Percentiles rank a stretch among this genome's conserved stretches.
Conservation (phyloP, 2,329 filamentous ascomycete species). For the Colletotrichum melonis region DNA sequence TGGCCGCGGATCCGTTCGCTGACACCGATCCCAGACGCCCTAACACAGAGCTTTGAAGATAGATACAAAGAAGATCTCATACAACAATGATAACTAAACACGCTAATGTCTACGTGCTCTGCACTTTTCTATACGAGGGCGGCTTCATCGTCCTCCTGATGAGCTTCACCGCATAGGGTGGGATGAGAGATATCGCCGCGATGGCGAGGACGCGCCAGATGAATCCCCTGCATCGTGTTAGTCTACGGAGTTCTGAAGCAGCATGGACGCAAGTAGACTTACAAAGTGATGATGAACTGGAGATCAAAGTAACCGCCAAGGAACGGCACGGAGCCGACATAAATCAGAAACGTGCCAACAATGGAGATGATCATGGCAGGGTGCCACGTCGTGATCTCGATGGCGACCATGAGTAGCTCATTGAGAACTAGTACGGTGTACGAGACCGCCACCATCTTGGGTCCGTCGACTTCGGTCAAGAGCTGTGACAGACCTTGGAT, state of each 20-base stretch:
- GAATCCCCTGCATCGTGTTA: constrained; percentile 71
- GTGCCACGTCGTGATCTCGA: constrained; percentile 98
- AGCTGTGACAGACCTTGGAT: constrained; percentile 96
- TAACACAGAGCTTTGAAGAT: background rate
- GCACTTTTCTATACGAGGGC: constrained; percentile 94
- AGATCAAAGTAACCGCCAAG: constrained; percentile 92
- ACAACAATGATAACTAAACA: background rate
- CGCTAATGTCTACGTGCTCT: constrained; percentile 64
- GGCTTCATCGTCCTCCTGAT: constrained; percentile 88
- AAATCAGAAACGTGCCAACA: constrained; percentile 84
- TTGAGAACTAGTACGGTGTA: constrained; percentile 95
- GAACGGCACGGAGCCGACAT: constrained; percentile 85
- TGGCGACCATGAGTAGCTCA: constrained; percentile 96
- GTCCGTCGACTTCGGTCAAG: constrained; percentile 80
- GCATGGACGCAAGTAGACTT: constrained; percentile 45
- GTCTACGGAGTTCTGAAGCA: background rate
- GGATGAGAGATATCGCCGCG: constrained; percentile 81
- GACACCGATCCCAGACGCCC: constrained; percentile 15
- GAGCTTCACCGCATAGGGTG: constrained; percentile 88
- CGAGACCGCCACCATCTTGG: constrained; percentile 86
- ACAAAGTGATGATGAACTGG: constrained; percentile 78
- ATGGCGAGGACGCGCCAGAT: constrained; percentile 89
- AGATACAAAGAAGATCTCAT: constrained; percentile 16
- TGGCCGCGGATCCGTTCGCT: background rate
- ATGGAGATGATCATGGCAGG: constrained; percentile 89